Evolutionary conservation across 768 basidiomycete species (phyloP).

Genomic region (Chalciporus pseudorubinellus): DNA sequence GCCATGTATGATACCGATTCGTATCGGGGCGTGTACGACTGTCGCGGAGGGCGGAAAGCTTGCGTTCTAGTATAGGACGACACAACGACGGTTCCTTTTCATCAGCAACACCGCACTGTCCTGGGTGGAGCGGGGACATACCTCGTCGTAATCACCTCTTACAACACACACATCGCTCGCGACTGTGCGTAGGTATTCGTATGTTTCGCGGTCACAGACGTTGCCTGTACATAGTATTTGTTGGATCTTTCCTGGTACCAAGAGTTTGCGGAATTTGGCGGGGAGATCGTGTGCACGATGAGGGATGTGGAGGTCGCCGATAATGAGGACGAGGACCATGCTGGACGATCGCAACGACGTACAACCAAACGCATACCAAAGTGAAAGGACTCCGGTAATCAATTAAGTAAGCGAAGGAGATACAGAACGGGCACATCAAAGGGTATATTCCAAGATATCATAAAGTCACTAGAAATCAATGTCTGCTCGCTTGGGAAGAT

Average conservation of each 20-base stretch:
- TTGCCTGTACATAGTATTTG: slow-evolving; percentile 98
- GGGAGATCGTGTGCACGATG: slow-evolving; percentile 88
- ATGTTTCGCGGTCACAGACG: slow-evolving; percentile 95
- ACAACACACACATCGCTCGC: slow-evolving; percentile 91
- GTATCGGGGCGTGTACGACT: slow-evolving; percentile 79
- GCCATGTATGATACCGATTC: slow-evolving; percentile 91
- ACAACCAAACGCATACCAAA: background rate
- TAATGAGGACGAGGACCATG: slow-evolving; percentile 86
- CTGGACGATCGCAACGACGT: slow-evolving; percentile 13
- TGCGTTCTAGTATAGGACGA: slow-evolving; percentile 44
- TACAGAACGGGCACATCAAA: background rate
- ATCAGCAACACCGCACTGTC: background rate
- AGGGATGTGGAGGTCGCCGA: slow-evolving; percentile 97
- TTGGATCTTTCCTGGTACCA: slow-evolving; percentile 95
- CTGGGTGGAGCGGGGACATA: slow-evolving; percentile 32
- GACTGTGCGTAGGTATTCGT: slow-evolving; percentile 94
- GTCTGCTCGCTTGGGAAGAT: background rate
- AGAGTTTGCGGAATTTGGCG: slow-evolving; percentile 93
- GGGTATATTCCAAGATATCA: background rate
- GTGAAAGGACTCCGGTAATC: background rate
- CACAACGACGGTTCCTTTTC: background rate
- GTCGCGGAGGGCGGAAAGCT: slow-evolving; percentile 78
- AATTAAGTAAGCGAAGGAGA: slow-evolving; percentile 26
- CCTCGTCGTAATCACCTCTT: slow-evolving; percentile 95
- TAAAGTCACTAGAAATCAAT: slow-evolving; percentile 1